Evolutionary conservation across 805 yeast species (phyloP), one percentile per base, ranked within the genome.

Genomic region (Pichia californica): DNA sequence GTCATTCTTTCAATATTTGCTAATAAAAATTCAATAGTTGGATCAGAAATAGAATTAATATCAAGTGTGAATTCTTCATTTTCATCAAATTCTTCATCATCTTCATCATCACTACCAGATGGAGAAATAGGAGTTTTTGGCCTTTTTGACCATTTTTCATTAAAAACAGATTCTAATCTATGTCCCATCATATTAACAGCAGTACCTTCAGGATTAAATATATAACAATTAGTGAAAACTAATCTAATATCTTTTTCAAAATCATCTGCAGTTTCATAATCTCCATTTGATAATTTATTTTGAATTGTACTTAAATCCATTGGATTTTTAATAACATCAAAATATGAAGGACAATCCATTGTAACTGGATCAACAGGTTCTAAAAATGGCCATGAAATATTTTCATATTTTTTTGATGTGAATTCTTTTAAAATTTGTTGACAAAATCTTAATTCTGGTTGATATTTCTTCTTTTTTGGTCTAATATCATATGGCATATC

Each of bases 171-270:
- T 64, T 93, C 97, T 44, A 93, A 69, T 54, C 88, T 75, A 61
- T 87, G 95, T 16, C 98, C 99, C 95, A 93, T 84, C 74, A 78
- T 76, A 62, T 89, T 88, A 30, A 93, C 99, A 38, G 95, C 95
- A 5, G 95, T 81, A n/a, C 96, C 95, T 55, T 85, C 95, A 2
- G 99, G 98, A 64, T 93, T 93, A 69, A 91, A 93, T 14, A 74
- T 71, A 62, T 87, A 93, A 67, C 98, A 91, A 66, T 93, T 91
- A 49, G 76, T 70, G 68, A 93, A 89, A 46, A 93, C 85, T 48
- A 88, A 73, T 45, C 87, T 73, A 30, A 91, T 76, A 59, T 93
- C 99, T 34, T 64, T 66, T 59, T 83, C 95, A 59, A 91, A 88
- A 50, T 86, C 89, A 47, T 85, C 95, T 16, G 88, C 93, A 43